Conservation (phyloP, 139 green algal genomes). For the Dunaliella sp. region DNA sequence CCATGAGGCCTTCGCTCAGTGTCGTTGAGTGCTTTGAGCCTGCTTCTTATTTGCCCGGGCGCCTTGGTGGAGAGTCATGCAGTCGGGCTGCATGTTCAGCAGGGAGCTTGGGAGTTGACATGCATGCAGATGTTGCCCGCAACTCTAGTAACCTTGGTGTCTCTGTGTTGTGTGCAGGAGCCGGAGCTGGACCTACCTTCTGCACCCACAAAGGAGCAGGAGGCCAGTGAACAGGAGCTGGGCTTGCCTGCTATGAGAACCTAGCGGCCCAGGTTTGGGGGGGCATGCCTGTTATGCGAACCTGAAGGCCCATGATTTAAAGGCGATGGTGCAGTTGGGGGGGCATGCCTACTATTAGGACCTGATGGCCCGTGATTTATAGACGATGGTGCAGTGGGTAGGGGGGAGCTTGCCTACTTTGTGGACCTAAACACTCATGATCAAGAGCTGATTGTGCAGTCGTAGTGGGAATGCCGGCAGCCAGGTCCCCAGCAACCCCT, state of each 20-base stretch:
- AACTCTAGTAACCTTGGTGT: not conserved
- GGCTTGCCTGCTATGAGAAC: not conserved
- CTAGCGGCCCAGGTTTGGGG: not conserved
- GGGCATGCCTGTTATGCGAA: not conserved
- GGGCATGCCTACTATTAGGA: not conserved
- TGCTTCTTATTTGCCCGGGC: not conserved
- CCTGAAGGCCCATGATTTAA: not conserved
- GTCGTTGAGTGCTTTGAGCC: not conserved
- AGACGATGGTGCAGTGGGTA: not conserved
- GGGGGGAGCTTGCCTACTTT: not conserved
- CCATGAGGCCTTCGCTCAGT: not conserved
- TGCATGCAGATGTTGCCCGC: too few species aligned
- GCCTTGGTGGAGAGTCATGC: not conserved
- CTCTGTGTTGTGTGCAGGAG: slow-evolving; percentile 39
- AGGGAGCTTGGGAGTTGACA: too few species aligned
- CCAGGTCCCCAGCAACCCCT: too few species aligned
- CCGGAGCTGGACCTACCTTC: slow-evolving; percentile 58
- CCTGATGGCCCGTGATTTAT: not conserved
- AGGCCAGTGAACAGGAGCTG: slow-evolving; percentile 32
- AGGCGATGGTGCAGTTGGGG: not conserved
- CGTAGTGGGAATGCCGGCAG: too few species aligned
- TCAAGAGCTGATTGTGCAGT: not conserved
- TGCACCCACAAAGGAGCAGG: slow-evolving; percentile 33
- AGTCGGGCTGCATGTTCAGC: not conserved
- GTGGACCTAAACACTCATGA: not conserved